Conservation (phyloP, 169 alveolate species). For the Plasmodium gaboni region DNA sequence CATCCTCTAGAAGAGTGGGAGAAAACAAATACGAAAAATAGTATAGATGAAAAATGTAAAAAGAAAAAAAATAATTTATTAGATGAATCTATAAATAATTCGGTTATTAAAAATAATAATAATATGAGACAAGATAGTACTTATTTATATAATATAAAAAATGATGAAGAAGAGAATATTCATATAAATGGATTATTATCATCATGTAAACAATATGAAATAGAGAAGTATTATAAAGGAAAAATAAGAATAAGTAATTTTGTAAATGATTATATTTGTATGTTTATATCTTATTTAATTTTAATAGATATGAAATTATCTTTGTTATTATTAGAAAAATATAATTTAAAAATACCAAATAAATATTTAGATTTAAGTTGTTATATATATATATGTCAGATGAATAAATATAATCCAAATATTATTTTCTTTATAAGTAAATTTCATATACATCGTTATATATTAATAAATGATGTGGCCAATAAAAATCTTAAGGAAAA, state of each 20-base stretch:
- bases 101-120: not conserved
- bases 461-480: slow-evolving; percentile 30
- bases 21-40: not conserved
- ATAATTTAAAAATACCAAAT: slow-evolving; percentile 31
- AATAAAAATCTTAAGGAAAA: slow-evolving; percentile 37
- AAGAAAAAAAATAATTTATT: not conserved
- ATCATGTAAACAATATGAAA: not conserved
- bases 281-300: slow-evolving; percentile 34
- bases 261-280: slow-evolving; percentile 43
- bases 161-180: too few species aligned
- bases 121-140: not conserved
- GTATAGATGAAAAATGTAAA: not conserved
- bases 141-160: not conserved
- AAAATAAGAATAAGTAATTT: slow-evolving; percentile 21
- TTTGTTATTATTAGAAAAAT: slow-evolving; percentile 39
- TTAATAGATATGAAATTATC: slow-evolving; percentile 48
- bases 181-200: too few species aligned
- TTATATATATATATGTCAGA: slow-evolving; percentile 42
- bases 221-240: not conserved
- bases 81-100: not conserved
- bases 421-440: slow-evolving; percentile 38
- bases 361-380: slow-evolving; percentile 47
- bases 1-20: slow-evolving; percentile 16
- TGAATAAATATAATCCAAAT: slow-evolving; percentile 26
- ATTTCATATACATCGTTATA: slow-evolving; percentile 21